A percentile compares a stretch with the other conserved stretches of the same genome.
These are phyloP conservation scores for Pleurotus tuoliensis DNA, from an alignment of 768 basidiomycete species.

Conservation along the genomic window DNA sequence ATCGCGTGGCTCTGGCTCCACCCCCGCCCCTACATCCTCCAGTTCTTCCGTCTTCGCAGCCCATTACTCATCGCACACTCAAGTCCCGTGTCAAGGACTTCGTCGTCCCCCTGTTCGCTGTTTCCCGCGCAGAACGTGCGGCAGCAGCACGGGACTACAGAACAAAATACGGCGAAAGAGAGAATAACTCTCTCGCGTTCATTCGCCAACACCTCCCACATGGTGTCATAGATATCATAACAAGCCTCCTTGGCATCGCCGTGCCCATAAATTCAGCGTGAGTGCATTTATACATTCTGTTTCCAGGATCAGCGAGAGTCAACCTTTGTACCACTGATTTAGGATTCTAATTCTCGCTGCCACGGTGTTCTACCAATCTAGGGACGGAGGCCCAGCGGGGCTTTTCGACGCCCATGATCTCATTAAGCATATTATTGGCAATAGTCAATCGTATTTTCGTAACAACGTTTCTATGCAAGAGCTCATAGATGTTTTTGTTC, in stretches of 20 bases:
- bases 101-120: constrained; percentile 22
- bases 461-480: too few species aligned
- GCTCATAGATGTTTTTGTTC: background rate
- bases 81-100: constrained; percentile 7
- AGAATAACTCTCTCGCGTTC: constrained; percentile 45
- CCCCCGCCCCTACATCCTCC: constrained; percentile 6
- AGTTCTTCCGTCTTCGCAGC: constrained; percentile 9
- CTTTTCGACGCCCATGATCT: constrained; percentile 72
- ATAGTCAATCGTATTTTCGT: constrained; percentile 31
- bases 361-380: constrained; percentile 58
- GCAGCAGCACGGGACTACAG: constrained; percentile 27
- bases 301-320: background rate
- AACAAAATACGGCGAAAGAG: constrained; percentile 39
- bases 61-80: constrained; percentile 4
- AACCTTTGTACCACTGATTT: background rate
- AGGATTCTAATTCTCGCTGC: constrained; percentile 73
- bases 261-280: constrained; percentile 74
- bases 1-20: constrained; percentile 26
- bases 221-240: constrained; percentile 51
- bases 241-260: constrained; percentile 63
- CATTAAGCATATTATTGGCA: constrained; percentile 52
- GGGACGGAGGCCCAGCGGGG: constrained; percentile 43
- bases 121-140: constrained; percentile 27
- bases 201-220: constrained; percentile 52
- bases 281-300: constrained; percentile 1